Base-by-base conservation (phyloP, 305 asterid species). In the Stenogyne calaminthoides region DNA sequence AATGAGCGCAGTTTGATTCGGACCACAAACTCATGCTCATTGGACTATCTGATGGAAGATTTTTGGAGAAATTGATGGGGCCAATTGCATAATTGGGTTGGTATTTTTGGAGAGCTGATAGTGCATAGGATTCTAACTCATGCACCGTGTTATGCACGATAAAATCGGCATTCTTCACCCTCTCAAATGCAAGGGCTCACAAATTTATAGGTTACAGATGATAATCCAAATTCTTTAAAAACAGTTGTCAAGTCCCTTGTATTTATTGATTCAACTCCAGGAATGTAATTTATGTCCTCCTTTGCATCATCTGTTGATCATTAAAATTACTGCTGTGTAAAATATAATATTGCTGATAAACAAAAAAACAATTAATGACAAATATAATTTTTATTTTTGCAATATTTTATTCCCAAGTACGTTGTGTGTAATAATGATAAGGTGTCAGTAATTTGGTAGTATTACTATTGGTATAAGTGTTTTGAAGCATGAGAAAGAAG, bases 261-360 rank as follows among this genome's bases (percentile, higher is more conserved):
- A 55, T 59, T 83, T 47, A 89, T 78, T 0, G 86, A 83, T 22
- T 79, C 76, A 1, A 72, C 82, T 46, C 94, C 97, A 0, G 97
- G 96, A 7, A 91, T 61, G 63, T 87, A 91, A 27, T 78, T 69
- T 52, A 89, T 84, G 0, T 71, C 85, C 67, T 86, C 92, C 54
- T 70, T 67, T 0, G 76, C 39, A 2, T 83, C 78, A 34, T 69
- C 92, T 86, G 80, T 46, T 14, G 6, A 0, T 14, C 52, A 46
- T 46, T 7, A 3, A 46, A 46, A 37, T 6, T n/a, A 47, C 20
- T 46, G n/a, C n/a, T 4, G 0, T 14, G 20, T 47, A 0, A 40
- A n/a, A n/a, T n/a, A n/a, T n/a, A n/a, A n/a, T n/a, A n/a, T n/a
- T n/a, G n/a, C n/a, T n/a, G n/a, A n/a, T n/a, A n/a, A n/a, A n/a